These are phyloP conservation scores for Leccinellum rugosiceps DNA, from an alignment of 768 basidiomycete species.

Conservation along the genomic window DNA sequence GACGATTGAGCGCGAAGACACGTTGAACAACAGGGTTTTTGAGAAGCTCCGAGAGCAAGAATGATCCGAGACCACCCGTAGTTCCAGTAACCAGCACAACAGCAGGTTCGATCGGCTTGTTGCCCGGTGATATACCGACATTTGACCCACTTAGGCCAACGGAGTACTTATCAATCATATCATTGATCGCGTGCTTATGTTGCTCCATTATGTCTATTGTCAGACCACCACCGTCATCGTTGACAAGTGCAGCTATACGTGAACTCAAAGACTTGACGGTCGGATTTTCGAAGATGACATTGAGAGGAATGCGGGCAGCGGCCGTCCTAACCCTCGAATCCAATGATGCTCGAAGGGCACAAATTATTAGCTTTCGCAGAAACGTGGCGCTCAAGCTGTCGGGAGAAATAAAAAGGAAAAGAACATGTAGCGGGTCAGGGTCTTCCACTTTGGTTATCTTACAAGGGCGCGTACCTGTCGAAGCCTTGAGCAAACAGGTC, in stretches of 20 bases:
- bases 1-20: conserved; percentile 10
- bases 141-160: neutral
- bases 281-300: conserved; percentile 39
- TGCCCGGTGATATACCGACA: conserved; percentile 8
- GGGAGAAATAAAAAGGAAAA: neutral
- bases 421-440: neutral
- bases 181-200: conserved; percentile 28
- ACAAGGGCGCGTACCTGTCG: conserved; percentile 29
- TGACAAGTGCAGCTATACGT: conserved; percentile 11
- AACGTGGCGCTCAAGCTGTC: conserved; percentile 30
- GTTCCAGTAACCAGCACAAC: conserved; percentile 39
- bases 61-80: conserved; percentile 40
- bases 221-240: neutral
- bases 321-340: conserved; percentile 26
- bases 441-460: neutral
- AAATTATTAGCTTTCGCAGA: conserved; percentile 22
- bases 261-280: conserved; percentile 36
- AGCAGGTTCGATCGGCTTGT: conserved; percentile 1
- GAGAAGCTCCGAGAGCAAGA: conserved; percentile 32
- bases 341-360: conserved; percentile 29
- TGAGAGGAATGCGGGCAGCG: conserved; percentile 23
- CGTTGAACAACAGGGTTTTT: conserved; percentile 21
- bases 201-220: conserved; percentile 2
- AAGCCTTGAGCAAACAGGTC: conserved; percentile 37
- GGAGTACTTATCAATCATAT: conserved; percentile 2